Conservation (phyloP, 2,329 filamentous ascomycete species). For the Xylogone sp. region DNA sequence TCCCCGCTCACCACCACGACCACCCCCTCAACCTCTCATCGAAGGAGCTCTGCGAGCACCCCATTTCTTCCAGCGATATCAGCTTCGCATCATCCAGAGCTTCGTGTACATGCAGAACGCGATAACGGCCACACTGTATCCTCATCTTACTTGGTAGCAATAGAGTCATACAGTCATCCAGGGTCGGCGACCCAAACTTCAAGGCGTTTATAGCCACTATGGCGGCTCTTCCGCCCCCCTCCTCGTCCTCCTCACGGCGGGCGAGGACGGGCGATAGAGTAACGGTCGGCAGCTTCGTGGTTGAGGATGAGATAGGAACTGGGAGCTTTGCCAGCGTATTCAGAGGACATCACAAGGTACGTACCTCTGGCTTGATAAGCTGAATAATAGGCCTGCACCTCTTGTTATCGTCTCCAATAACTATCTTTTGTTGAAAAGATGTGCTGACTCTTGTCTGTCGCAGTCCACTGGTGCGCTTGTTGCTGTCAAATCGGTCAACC, state of each 20-base stretch:
- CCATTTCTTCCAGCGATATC: slow-evolving; percentile 3
- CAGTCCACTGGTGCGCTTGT: slow-evolving; percentile 79
- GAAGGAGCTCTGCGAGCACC: not conserved
- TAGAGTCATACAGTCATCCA: slow-evolving; percentile 12
- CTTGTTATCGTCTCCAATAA: no score
- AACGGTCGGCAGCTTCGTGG: slow-evolving; percentile 69
- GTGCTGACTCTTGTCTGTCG: slow-evolving; percentile 16
- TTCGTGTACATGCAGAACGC: slow-evolving; percentile 32
- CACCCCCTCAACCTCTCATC: not conserved
- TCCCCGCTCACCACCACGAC: not conserved
- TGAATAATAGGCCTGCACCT: not conserved
- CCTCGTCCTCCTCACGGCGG: slow-evolving; percentile 34
- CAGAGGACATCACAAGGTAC: slow-evolving; percentile 78
- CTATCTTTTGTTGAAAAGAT: slow-evolving; percentile 3
- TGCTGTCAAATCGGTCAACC: slow-evolving; percentile 94
- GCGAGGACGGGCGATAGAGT: slow-evolving; percentile 34
- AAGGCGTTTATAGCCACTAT: slow-evolving; percentile 22
- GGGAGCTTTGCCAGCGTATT: slow-evolving; percentile 98
- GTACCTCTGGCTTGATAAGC: slow-evolving; percentile 27
- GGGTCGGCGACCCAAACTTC: slow-evolving; percentile 9
- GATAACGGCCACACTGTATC: slow-evolving; percentile 28
- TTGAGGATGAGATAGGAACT: slow-evolving; percentile 89
- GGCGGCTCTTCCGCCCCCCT: slow-evolving; percentile 38
- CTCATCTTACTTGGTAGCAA: slow-evolving; percentile 30
- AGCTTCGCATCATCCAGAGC: slow-evolving; percentile 5